phyloP scores from a whole-genome alignment of 2,329 filamentous ascomycete species.

The Hypoxylon sp. region DNA sequence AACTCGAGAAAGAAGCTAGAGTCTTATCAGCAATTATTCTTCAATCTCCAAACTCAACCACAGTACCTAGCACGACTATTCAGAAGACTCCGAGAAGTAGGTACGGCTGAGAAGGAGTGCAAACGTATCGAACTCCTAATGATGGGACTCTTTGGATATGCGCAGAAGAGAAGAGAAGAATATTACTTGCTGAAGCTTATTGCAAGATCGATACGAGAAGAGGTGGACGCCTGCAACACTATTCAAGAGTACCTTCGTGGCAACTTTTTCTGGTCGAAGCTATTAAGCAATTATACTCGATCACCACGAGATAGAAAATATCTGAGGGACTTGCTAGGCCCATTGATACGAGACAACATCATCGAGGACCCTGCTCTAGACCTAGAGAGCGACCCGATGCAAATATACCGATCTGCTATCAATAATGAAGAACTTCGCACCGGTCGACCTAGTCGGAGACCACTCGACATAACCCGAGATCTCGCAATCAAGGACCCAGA shows the following conservation, averaged over 20 bases:
- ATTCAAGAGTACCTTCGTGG: constrained; percentile 90
- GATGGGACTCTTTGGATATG: constrained; percentile 97
- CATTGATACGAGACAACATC: constrained; percentile 90
- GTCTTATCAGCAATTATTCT: constrained; percentile 97
- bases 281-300: constrained; percentile 88
- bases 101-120: constrained; percentile 89
- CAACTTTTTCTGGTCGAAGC: constrained; percentile 92
- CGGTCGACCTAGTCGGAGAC: constrained; percentile 83
- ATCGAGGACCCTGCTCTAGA: constrained; percentile 92
- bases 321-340: constrained; percentile 86
- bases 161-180: constrained; percentile 95
- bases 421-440: constrained; percentile 98
- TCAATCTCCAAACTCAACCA: constrained; percentile 95
- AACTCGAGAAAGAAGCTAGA: constrained; percentile 95
- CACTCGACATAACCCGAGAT: constrained; percentile 88
- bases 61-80: constrained; percentile 94
- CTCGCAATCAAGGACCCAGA: constrained; percentile 96
- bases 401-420: constrained; percentile 95
- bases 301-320: constrained; percentile 95
- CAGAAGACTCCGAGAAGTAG: constrained; percentile 84
- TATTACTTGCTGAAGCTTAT: constrained; percentile 96
- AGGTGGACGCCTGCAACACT: constrained; percentile 79
- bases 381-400: constrained; percentile 95
- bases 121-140: constrained; percentile 93
- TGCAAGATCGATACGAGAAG: constrained; percentile 84